Evolutionary conservation across 495 filamentous ascomycete species (phyloP), one percentile per base, ranked within the genome.

Genomic region (Parachaetomium inaequale): DNA sequence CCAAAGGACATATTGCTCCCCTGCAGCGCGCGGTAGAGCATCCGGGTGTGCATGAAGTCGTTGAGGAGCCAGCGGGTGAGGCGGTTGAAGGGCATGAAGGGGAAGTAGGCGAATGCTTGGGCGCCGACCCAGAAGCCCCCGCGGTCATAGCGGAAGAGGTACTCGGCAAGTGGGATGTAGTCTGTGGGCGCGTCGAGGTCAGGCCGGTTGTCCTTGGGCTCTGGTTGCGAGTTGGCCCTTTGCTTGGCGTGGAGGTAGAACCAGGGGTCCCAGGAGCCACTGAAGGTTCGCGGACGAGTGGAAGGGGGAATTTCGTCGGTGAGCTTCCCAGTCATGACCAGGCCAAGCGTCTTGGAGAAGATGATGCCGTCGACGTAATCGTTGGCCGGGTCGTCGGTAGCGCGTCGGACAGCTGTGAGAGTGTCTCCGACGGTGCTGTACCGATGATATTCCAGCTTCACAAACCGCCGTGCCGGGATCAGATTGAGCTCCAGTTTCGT

Each of bases 91-190:
- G 84, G 84, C 6, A 82, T 73, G 7, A 73, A 71, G n/a, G 61
- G 29, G 72, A 84, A 83, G 67, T 82, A 84, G 19, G 75, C 51
- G 68, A 84, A 86, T 7, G 81, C 82, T 10, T 77, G 78, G 36
- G 68, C 62, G 26, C 81, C 83, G 7, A 83, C 79, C 83, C 82
- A 85, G 73, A 85, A 87, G 0, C 75, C 82, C 45, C 81, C 83
- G 40, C 84, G 79, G 66, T 85, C 81, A 72, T 85, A 85, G 28
- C 84, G 81, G 68, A 85, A 87, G n/a, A 87, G 75, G 63, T 85
- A 85, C 55, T 83, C 82, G 4, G 62, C 61, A 1, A 84, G 51
- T 0, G 82, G 82, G 8, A 84, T 55, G 50, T 58, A 69, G 11
- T 74, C 68, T 4, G 63, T 55, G 21, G 54, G 23, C 4, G 12